phyloP scores from a whole-genome alignment of 2,329 filamentous ascomycete genomes.

The Penicillium sp. region DNA sequence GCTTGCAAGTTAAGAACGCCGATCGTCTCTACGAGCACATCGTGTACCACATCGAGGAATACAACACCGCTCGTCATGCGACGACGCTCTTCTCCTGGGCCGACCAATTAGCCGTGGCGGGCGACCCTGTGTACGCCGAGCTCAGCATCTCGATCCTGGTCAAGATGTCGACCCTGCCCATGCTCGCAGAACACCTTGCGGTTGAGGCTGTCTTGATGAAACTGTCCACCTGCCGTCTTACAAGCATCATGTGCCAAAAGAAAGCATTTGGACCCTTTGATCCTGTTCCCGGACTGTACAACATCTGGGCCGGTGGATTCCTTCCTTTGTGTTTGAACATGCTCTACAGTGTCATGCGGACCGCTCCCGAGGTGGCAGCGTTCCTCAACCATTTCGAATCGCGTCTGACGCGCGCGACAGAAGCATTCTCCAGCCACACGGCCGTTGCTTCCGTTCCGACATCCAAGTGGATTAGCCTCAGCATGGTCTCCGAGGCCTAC shows the following conservation, averaged over 20 bases:
- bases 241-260: constrained; percentile 66
- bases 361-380: constrained; percentile 77
- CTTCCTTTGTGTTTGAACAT: constrained; percentile 87
- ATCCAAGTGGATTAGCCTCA: constrained; percentile 66
- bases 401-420: constrained; percentile 69
- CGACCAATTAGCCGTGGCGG: constrained; percentile 71
- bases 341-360: constrained; percentile 73
- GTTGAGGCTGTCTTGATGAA: constrained; percentile 79
- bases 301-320: constrained; percentile 85
- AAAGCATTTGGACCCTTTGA: constrained; percentile 77
- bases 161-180: constrained; percentile 76
- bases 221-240: constrained; percentile 74
- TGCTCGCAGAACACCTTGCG: constrained; percentile 84
- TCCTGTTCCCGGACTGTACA: constrained; percentile 71
- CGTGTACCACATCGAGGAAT: constrained; percentile 63
- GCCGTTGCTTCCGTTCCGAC: constrained; percentile 45
- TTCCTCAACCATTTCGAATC: constrained; percentile 88
- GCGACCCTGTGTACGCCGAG: constrained; percentile 89
- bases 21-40: constrained; percentile 69
- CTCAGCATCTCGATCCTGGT: constrained; percentile 86
- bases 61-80: constrained; percentile 73
- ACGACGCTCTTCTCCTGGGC: constrained; percentile 91
- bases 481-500: constrained; percentile 73
- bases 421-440: constrained; percentile 60
- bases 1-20: constrained; percentile 73